These are phyloP conservation scores for Pythium scleroteichum DNA, from an alignment of 352 stramenopile genomes.

Conservation along the genomic window DNA sequence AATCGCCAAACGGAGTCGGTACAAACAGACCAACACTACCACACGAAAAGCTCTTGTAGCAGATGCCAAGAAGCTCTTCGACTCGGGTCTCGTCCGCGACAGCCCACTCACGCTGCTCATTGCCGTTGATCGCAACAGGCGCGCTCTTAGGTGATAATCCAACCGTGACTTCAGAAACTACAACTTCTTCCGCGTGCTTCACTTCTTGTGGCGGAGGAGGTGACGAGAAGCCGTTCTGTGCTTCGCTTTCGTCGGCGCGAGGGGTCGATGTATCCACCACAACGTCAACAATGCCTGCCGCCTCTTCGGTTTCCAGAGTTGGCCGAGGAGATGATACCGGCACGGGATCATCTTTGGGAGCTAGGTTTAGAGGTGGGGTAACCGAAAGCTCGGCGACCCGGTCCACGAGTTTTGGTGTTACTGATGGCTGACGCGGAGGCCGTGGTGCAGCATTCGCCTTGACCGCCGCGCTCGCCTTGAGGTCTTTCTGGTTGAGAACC, in stretches of 20 bases:
- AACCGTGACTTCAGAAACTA: not conserved
- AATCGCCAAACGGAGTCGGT: conserved; percentile 77
- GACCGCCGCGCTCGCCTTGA: conserved; percentile 15
- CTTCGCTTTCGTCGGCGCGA: not conserved
- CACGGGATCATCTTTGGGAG: conserved; percentile 26
- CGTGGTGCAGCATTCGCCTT: conserved; percentile 12
- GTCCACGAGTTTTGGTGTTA: conserved; percentile 10
- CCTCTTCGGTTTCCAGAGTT: not conserved
- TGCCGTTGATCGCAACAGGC: not conserved
- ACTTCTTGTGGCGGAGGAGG: conserved; percentile 1
- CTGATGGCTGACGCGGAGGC: conserved; percentile 6
- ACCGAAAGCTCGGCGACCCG: conserved; percentile 24
- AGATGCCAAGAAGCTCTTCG: conserved; percentile 78
- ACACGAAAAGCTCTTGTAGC: conserved; percentile 78
- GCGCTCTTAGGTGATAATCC: conserved; percentile 4
- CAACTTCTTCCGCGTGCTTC: no score
- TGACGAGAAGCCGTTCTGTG: conserved; percentile 14
- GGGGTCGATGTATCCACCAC: conserved; percentile 36
- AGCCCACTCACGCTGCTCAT: conserved; percentile 45
- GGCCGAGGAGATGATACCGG: conserved; percentile 14
- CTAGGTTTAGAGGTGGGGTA: conserved; percentile 9
- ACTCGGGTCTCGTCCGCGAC: conserved; percentile 60
- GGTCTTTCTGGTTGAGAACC: conserved; percentile 48
- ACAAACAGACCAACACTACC: conserved; percentile 78
- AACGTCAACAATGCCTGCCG: conserved; percentile 24